phyloP scores from a whole-genome alignment of 2,329 filamentous ascomycete species.

The Trichothecium roseum region DNA sequence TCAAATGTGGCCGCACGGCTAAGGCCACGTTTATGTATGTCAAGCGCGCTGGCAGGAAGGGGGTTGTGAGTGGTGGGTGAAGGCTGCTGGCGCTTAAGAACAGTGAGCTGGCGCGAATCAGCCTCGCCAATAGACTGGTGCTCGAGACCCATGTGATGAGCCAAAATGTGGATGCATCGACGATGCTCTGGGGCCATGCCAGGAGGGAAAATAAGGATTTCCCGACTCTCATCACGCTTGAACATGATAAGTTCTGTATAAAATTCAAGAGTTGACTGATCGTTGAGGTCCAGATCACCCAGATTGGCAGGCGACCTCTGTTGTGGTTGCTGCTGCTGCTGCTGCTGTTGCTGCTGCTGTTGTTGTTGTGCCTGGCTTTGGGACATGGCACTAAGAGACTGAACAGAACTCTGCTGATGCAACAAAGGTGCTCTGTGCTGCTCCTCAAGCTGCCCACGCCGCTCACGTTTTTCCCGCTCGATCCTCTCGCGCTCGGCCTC shows the following conservation, averaged over 20 bases:
- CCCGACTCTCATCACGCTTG: conserved; percentile 66
- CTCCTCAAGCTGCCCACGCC: conserved; percentile 90
- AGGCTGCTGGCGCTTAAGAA: conserved; percentile 58
- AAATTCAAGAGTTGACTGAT: conserved; percentile 74
- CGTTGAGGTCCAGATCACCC: conserved; percentile 79
- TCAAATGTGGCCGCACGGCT: conserved; percentile 96
- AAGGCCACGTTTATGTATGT: conserved; percentile 72
- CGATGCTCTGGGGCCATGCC: conserved; percentile 75
- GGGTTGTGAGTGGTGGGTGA: conserved; percentile 45
- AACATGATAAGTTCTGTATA: conserved; percentile 88
- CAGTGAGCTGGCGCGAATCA: conserved; percentile 81
- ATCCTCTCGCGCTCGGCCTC: conserved; percentile 90
- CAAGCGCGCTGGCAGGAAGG: conserved; percentile 52
- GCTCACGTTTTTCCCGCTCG: conserved; percentile 92
- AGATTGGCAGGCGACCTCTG: background rate
- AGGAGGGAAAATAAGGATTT: conserved; percentile 75
- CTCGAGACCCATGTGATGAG: conserved; percentile 87
- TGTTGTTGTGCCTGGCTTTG: conserved; percentile 42
- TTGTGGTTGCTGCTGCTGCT: background rate
- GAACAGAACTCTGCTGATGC: conserved; percentile 78
- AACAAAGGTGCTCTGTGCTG: conserved; percentile 75
- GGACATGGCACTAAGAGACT: conserved; percentile 59
- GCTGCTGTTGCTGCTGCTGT: conserved; percentile 1
- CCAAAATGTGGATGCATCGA: conserved; percentile 83
- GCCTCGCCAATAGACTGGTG: conserved; percentile 85